Conservation (phyloP, 2,329 filamentous ascomycete genomes). For the Colletotrichum sp. region DNA sequence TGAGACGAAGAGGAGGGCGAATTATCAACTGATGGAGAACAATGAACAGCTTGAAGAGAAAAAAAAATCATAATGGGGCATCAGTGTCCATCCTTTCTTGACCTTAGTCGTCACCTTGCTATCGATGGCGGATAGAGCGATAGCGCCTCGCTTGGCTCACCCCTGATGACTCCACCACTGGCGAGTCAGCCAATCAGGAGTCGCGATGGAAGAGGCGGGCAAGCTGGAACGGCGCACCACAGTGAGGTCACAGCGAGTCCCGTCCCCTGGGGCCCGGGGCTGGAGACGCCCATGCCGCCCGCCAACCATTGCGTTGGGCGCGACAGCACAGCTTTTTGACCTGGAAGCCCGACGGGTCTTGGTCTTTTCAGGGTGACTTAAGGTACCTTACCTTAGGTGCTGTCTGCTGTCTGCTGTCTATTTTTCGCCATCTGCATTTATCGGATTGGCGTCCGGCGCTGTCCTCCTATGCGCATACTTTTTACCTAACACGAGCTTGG, state of each 20-base stretch:
- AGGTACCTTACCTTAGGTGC: background rate
- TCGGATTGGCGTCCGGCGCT: background rate
- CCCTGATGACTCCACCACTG: background rate
- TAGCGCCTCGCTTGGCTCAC: constrained; percentile 22
- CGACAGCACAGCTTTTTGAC: background rate
- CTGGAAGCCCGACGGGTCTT: background rate
- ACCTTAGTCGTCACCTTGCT: constrained; percentile 21
- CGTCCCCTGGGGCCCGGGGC: background rate
- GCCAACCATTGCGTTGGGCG: constrained; percentile 2
- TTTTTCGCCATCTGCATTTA: constrained; percentile 1
- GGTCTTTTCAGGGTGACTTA: background rate
- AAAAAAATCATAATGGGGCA: constrained; percentile 20
- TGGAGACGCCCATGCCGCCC: constrained; percentile 11
- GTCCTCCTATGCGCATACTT: background rate
- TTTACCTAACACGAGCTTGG: constrained; percentile 2
- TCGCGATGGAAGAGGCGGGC: background rate
- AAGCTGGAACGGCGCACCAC: constrained; percentile 19
- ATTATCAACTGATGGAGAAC: constrained; percentile 21
- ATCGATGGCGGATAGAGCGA: constrained; percentile 22
- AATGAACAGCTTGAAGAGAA: constrained; percentile 21
- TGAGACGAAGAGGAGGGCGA: constrained; percentile 13
- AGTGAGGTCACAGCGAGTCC: constrained; percentile 16
- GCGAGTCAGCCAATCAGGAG: background rate
- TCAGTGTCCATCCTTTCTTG: constrained; percentile 19
- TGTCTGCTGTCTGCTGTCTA: background rate